phyloP scores from a whole-genome alignment of 139 green algal genomes.

The Chlorella sp. region DNA sequence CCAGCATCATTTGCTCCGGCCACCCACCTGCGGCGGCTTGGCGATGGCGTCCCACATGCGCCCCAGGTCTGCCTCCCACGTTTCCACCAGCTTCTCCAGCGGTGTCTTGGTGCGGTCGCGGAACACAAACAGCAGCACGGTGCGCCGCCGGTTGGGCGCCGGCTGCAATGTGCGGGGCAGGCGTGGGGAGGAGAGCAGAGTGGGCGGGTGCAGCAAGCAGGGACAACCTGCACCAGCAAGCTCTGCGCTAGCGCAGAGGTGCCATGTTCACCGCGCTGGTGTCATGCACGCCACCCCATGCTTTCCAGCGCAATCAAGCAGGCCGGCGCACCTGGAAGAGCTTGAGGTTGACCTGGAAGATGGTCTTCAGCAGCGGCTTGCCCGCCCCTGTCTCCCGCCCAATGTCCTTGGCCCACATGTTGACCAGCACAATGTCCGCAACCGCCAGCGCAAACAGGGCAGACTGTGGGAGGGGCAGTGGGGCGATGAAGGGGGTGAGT shows the following conservation, averaged over 20 bases:
- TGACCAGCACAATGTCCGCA: conserved; percentile 96
- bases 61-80: conserved; percentile 71
- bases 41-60: conserved; percentile 88
- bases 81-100: conserved; percentile 70
- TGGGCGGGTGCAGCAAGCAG: not conserved
- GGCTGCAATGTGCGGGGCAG: conserved; percentile 61
- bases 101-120: conserved; percentile 94
- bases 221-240: not conserved
- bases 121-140: conserved; percentile 98
- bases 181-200: not conserved
- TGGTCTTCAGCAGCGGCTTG: conserved; percentile 98
- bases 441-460: conserved; percentile 96
- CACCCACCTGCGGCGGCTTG: conserved; percentile 76
- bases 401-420: conserved; percentile 99
- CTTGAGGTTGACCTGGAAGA: conserved; percentile 99
- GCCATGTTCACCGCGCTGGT: no score
- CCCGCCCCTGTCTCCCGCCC: conserved; percentile 94
- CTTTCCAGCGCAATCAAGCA: no score
- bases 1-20: not conserved
- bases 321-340: conserved; percentile 75
- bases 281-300: no score
- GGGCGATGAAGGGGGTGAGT: no score
- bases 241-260: no score
- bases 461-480: conserved; percentile 53
- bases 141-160: conserved; percentile 66